Conservation (phyloP, 2,329 filamentous ascomycete genomes). For the Helicocarpus griseus region DNA sequence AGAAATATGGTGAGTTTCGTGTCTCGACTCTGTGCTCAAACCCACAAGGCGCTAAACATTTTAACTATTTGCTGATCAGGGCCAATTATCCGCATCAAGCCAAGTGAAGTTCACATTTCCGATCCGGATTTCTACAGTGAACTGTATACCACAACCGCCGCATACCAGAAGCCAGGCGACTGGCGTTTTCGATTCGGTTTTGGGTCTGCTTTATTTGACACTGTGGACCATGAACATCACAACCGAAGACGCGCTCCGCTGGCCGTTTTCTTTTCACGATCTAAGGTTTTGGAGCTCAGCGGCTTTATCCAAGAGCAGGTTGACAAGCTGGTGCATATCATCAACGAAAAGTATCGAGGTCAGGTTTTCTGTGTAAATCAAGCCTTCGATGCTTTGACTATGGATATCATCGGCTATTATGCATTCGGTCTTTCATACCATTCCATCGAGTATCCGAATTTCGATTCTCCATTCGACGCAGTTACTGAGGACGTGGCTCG, state of each 20-base stretch:
- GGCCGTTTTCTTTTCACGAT: conserved; percentile 16
- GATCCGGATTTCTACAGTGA: conserved; percentile 10
- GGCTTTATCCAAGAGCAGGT: conserved; percentile 12
- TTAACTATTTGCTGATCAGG: conserved; percentile 3
- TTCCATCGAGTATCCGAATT: conserved; percentile 23
- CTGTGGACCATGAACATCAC: conserved; percentile 15
- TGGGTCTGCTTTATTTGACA: conserved; percentile 19
- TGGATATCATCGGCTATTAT: conserved; percentile 39
- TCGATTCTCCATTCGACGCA: conserved; percentile 20
- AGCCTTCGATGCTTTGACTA: conserved; percentile 27
- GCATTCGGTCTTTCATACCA: conserved; percentile 20
- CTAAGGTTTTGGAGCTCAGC: conserved; percentile 11
- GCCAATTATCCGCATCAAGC: conserved; percentile 14
- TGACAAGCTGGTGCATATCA: conserved; percentile 8
- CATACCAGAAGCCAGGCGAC: conserved; percentile 13
- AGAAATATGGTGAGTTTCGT: conserved; percentile 23
- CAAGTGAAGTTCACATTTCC: conserved; percentile 11
- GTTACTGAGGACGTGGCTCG: conserved; percentile 17
- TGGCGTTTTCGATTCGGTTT: conserved; percentile 12
- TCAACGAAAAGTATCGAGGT: conserved; percentile 23
- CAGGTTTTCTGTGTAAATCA: neutral
- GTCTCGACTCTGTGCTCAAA: conserved; percentile 16
- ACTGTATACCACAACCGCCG: conserved; percentile 11
- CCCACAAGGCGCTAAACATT: no score
- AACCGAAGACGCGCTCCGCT: conserved; percentile 15